Conservation (phyloP, 257 asterid species). For the Coffea eugenioides region DNA sequence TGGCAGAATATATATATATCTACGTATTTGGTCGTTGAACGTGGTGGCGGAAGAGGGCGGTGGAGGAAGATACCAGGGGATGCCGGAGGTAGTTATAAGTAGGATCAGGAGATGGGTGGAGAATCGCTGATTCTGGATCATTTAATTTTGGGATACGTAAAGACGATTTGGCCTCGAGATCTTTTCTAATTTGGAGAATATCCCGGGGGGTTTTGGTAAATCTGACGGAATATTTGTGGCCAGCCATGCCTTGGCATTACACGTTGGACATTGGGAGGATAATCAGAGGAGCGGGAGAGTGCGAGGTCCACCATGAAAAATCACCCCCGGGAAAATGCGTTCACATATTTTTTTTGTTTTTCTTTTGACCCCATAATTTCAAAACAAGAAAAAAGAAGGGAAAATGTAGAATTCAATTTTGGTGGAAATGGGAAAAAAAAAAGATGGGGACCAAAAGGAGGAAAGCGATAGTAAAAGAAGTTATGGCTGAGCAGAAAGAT, state of each 20-base stretch:
- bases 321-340: neutral
- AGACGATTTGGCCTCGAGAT: constrained; percentile 36
- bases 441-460: neutral
- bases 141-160: constrained; percentile 12
- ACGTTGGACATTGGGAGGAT: neutral
- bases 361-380: too few relatives aligned
- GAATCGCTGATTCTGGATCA: constrained; percentile 30
- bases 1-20: neutral
- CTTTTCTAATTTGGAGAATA: constrained; percentile 14
- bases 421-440: too few relatives aligned
- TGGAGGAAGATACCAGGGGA: constrained; percentile 4
- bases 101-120: neutral
- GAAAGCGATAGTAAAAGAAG: neutral
- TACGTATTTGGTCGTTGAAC: neutral
- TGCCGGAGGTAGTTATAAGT: constrained; percentile 20
- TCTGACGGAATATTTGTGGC: neutral
- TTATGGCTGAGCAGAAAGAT: neutral
- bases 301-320: neutral
- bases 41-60: constrained; percentile 15
- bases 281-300: neutral
- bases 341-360: neutral
- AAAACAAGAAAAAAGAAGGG: too few relatives aligned
- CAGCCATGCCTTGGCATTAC: constrained; percentile 1
- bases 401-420: too few relatives aligned
- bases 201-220: constrained; percentile 17